phyloP scores from a whole-genome alignment of 1,284 basidiomycete genomes.

The Retiboletus flavoniger region DNA sequence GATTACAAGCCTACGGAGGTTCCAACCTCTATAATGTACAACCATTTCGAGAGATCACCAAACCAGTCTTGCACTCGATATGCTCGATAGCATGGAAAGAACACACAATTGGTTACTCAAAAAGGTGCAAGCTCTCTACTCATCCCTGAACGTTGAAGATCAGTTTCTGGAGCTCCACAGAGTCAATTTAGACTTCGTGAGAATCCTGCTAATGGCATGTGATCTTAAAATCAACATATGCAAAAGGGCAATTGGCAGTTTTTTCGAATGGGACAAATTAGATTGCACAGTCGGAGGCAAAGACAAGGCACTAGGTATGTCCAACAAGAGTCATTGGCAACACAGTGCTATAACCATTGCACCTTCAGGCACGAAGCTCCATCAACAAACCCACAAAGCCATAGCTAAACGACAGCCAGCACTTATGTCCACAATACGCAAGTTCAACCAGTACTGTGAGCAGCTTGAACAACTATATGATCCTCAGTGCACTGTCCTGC shows the following conservation, averaged over 20 bases:
- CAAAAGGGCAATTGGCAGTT: slow-evolving; percentile 36
- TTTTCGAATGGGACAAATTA: slow-evolving; percentile 21
- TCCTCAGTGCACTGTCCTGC: slow-evolving; percentile 29
- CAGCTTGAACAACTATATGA: slow-evolving; percentile 27
- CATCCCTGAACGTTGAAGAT: slow-evolving; percentile 37
- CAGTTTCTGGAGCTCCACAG: slow-evolving; percentile 34
- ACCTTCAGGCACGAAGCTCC: slow-evolving; percentile 34
- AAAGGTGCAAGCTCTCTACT: slow-evolving; percentile 33
- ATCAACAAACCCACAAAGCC: slow-evolving; percentile 24
- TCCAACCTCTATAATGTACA: too few relatives aligned
- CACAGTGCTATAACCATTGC: too few relatives aligned
- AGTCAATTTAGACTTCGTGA: slow-evolving; percentile 35
- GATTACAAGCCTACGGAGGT: too few relatives aligned
- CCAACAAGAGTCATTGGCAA: too few relatives aligned
- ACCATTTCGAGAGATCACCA: slow-evolving; percentile 9
- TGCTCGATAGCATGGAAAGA: slow-evolving; percentile 20
- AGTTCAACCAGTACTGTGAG: slow-evolving; percentile 35
- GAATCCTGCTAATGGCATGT: slow-evolving; percentile 31
- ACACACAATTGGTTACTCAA: slow-evolving; percentile 20
- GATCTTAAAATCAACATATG: slow-evolving; percentile 42
- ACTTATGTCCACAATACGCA: slow-evolving; percentile 12
- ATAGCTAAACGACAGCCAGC: slow-evolving; percentile 34
- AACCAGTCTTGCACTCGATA: slow-evolving; percentile 4
- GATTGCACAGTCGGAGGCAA: slow-evolving; percentile 34
- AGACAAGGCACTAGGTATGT: slow-evolving; percentile 34